Conservation (phyloP, 768 basidiomycete species). For the Auriculariales sp. region DNA sequence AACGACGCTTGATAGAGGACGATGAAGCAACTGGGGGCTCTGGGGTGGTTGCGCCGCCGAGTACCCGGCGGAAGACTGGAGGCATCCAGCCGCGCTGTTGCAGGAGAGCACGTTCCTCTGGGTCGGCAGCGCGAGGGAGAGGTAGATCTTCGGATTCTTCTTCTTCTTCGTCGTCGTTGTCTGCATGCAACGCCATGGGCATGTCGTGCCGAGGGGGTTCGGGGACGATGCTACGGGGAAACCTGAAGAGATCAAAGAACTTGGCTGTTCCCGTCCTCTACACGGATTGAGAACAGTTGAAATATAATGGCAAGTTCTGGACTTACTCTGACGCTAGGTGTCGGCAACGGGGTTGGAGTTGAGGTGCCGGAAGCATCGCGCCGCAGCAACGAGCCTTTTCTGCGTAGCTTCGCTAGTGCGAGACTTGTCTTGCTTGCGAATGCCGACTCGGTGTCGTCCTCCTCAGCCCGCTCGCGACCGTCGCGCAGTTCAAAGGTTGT, state of each 20-base stretch:
- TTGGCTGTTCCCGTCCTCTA: background rate
- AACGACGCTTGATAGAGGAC: background rate
- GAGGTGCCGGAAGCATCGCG: background rate
- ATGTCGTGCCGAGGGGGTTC: background rate
- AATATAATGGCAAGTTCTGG: background rate
- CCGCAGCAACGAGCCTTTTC: no score
- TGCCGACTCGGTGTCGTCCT: background rate
- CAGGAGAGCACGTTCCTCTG: background rate
- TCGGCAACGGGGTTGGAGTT: background rate
- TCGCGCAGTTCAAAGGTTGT: slow-evolving; percentile 5
- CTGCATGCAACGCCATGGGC: background rate
- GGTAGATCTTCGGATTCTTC: background rate
- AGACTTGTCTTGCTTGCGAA: slow-evolving; percentile 1
- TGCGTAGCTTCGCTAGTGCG: background rate
- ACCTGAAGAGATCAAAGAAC: background rate
- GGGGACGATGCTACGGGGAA: background rate
- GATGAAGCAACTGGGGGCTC: background rate
- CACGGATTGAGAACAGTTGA: background rate
- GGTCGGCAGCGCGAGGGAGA: background rate
- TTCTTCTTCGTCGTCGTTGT: background rate
- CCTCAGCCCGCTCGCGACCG: slow-evolving; percentile 1
- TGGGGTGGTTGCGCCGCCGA: background rate
- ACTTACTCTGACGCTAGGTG: background rate
- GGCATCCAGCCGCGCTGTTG: background rate
- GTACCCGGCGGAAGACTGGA: background rate